Evolutionary conservation across 257 asterid genomes (phyloP).

Genomic region (Ilex asprella): DNA sequence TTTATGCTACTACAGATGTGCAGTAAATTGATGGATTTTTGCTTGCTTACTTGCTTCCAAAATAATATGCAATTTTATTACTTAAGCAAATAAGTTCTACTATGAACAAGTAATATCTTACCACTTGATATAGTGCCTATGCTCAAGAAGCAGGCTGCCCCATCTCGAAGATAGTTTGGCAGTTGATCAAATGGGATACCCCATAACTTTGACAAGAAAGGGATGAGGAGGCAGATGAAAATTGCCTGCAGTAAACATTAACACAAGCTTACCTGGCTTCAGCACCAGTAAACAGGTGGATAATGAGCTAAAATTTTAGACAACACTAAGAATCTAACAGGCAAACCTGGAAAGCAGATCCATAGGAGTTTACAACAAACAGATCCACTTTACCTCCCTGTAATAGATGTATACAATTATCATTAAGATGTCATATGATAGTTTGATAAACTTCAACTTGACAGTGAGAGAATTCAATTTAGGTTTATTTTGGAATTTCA

Average conservation of each 20-base stretch:
- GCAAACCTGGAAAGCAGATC: slow-evolving; percentile 90
- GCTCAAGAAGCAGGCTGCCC: slow-evolving; percentile 95
- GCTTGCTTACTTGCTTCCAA: no score
- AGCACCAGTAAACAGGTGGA: slow-evolving; percentile 6
- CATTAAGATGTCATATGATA: background rate
- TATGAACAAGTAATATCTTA: slow-evolving; percentile 29
- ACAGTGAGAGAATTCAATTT: no score
- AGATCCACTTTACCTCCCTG: slow-evolving; percentile 82
- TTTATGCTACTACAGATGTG: no score
- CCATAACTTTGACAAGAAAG: slow-evolving; percentile 89
- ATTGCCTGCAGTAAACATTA: slow-evolving; percentile 47
- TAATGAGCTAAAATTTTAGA: slow-evolving; percentile 3
- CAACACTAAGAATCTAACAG: slow-evolving; percentile 10
- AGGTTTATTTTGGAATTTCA: no score
- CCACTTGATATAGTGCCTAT: slow-evolving; percentile 58
- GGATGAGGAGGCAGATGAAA: slow-evolving; percentile 86
- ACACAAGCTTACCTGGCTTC: slow-evolving; percentile 24
- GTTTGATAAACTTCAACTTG: no score
- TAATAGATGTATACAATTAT: slow-evolving; percentile 11
- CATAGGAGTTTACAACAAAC: slow-evolving; percentile 84
- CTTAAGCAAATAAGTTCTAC: background rate
- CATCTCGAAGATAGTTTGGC: slow-evolving; percentile 75
- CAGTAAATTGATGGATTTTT: no score
- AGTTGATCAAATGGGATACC: slow-evolving; percentile 84
- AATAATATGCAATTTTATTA: no score